Evolutionary conservation across 2,329 filamentous ascomycete genomes (phyloP).

Genomic region (Berkeleyomyces rouxiae): DNA sequence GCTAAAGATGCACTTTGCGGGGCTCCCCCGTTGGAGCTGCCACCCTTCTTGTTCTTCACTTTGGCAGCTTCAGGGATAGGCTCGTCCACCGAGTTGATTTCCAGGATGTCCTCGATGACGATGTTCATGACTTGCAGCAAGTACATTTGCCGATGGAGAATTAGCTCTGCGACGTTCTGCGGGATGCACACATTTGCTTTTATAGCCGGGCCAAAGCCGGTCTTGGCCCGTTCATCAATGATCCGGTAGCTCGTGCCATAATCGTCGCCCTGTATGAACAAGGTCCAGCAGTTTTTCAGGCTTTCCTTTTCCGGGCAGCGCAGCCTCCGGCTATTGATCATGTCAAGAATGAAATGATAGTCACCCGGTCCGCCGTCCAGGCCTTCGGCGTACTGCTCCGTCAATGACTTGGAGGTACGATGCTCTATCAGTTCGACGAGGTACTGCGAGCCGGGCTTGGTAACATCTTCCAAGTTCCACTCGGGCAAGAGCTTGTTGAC

Average conservation of each 20-base stretch:
- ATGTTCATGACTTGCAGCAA: slow-evolving; percentile 25
- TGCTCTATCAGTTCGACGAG: slow-evolving; percentile 25
- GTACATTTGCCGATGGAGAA: slow-evolving; percentile 25
- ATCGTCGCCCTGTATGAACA: slow-evolving; percentile 21
- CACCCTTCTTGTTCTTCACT: slow-evolving; percentile 1
- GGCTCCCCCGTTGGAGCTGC: slow-evolving; percentile 4
- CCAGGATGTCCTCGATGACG: slow-evolving; percentile 28
- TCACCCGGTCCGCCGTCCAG: slow-evolving; percentile 22
- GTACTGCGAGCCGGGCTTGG: slow-evolving; percentile 21
- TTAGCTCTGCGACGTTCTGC: slow-evolving; percentile 20
- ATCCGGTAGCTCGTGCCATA: slow-evolving; percentile 25
- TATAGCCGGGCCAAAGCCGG: slow-evolving; percentile 16
- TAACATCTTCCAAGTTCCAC: slow-evolving; percentile 27
- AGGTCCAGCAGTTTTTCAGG: slow-evolving; percentile 21
- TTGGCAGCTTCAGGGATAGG: background rate
- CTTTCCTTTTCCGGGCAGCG: slow-evolving; percentile 16
- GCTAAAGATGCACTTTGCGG: slow-evolving; percentile 21
- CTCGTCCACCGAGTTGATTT: slow-evolving; percentile 21
- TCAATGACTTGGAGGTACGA: slow-evolving; percentile 21
- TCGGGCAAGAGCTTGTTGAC: slow-evolving; percentile 27
- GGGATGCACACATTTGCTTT: slow-evolving; percentile 18
- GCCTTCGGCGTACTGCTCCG: slow-evolving; percentile 22
- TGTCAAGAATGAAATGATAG: slow-evolving; percentile 20
- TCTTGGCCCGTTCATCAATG: background rate
- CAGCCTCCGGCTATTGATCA: slow-evolving; percentile 22